Percentiles rank a stretch among this genome's conserved stretches.
These are phyloP conservation scores for Agrostemma githago DNA, from an alignment of 148 eudicot genomes.

Conservation along the genomic window DNA sequence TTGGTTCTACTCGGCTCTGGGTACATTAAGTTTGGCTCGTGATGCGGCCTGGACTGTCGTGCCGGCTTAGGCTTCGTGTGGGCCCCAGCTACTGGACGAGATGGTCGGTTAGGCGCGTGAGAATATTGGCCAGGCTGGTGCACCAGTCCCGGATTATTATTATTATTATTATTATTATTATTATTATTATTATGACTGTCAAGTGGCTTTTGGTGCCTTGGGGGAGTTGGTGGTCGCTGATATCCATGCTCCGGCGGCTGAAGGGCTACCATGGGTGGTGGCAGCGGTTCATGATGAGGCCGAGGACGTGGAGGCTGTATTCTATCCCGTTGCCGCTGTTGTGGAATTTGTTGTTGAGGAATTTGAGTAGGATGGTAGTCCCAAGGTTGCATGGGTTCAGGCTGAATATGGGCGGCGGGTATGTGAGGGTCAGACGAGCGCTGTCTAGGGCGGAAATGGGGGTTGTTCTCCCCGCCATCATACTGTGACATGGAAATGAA, in stretches of 20 bases:
- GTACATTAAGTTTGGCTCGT: slow-evolving; percentile 28
- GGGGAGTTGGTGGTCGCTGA: slow-evolving; percentile 7
- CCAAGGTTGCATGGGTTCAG: slow-evolving; percentile 30
- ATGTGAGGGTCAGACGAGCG: slow-evolving; percentile 11
- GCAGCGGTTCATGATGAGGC: slow-evolving; percentile 13
- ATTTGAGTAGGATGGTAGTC: slow-evolving; percentile 24
- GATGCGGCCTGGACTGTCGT: slow-evolving; percentile 20
- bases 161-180: no score
- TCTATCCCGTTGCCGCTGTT: neutral
- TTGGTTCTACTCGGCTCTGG: slow-evolving; percentile 38
- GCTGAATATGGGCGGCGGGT: slow-evolving; percentile 17
- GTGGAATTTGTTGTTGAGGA: neutral
- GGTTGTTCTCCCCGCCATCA: slow-evolving; percentile 50
- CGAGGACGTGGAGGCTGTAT: slow-evolving; percentile 24
- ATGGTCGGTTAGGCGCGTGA: slow-evolving; percentile 5
- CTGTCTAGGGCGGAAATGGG: slow-evolving; percentile 42
- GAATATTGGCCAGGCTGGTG: neutral
- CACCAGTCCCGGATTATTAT: no score
- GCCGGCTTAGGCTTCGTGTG: slow-evolving; percentile 5
- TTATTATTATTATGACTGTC: neutral
- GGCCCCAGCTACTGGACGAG: neutral
- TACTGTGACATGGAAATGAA: slow-evolving; percentile 37
- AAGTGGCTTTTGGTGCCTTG: slow-evolving; percentile 5
- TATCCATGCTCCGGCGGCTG: neutral
- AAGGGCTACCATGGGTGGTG: slow-evolving; percentile 15